Evolutionary conservation across 1,284 basidiomycete genomes (phyloP).

Genomic region (Marasmius fiardii): DNA sequence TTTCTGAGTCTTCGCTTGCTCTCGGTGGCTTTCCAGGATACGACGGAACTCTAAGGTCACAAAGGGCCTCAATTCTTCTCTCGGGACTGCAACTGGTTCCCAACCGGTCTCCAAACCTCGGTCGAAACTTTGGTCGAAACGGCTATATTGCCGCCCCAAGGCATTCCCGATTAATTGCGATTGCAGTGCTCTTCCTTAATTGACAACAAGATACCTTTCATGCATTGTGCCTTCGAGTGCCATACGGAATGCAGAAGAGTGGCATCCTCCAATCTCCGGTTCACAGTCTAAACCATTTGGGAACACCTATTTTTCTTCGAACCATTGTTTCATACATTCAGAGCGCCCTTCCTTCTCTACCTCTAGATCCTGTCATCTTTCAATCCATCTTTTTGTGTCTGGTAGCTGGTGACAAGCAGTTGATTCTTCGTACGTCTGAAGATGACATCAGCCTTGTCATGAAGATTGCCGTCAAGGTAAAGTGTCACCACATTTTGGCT

Average conservation of each 20-base stretch:
- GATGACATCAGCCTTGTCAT: constrained; percentile 58
- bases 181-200: not conserved
- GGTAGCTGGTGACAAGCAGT: constrained; percentile 54
- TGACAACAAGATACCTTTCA: not conserved
- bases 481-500: constrained; percentile 17
- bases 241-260: constrained; percentile 10
- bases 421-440: constrained; percentile 58
- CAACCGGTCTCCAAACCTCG: too few relatives aligned
- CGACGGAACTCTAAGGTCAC: too few relatives aligned
- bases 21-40: too few relatives aligned
- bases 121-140: too few relatives aligned
- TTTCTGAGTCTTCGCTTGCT: too few relatives aligned
- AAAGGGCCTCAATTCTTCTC: too few relatives aligned
- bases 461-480: constrained; percentile 54
- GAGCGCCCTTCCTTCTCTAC: constrained; percentile 34
- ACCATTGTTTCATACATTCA: constrained; percentile 45
- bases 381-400: constrained; percentile 66
- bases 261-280: constrained; percentile 15
- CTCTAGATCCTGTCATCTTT: constrained; percentile 59
- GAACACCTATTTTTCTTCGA: constrained; percentile 51
- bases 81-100: too few relatives aligned
- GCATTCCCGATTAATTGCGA: too few relatives aligned
- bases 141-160: too few relatives aligned
- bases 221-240: not conserved
- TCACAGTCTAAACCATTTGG: constrained; percentile 24